Evolutionary conservation across 257 asterid species (phyloP).

Genomic region (Thymus quinquecostatus): DNA sequence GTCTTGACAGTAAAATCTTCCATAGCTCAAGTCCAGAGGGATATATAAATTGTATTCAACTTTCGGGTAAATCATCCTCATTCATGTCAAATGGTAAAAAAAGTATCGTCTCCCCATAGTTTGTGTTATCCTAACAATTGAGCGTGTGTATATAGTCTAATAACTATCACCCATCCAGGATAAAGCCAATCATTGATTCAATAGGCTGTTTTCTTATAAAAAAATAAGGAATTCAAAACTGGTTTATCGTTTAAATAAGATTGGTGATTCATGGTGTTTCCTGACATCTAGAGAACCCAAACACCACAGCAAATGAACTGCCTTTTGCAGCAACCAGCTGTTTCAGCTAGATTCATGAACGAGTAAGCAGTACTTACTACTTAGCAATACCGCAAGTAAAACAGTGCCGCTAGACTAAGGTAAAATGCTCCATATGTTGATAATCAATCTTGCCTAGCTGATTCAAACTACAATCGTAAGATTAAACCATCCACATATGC

Average conservation of each 20-base stretch:
- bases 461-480: neutral
- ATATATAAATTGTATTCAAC: neutral
- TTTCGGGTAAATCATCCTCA: neutral
- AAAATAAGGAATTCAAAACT: neutral
- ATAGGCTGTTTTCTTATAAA: neutral
- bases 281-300: conserved; percentile 14
- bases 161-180: neutral
- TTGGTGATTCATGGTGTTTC: neutral
- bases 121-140: neutral
- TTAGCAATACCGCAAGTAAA: neutral
- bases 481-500: neutral
- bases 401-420: neutral
- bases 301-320: neutral
- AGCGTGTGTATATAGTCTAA: neutral
- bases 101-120: neutral
- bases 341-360: neutral
- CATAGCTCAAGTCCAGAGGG: neutral
- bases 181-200: neutral
- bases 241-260: neutral
- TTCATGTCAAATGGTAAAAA: neutral
- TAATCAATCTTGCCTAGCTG: neutral
- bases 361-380: neutral
- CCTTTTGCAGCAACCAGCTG: neutral
- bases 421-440: conserved; percentile 1
- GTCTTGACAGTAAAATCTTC: neutral